Conservation (phyloP, 225 moss, liverwort and hornwort genomes). For the Climacium dendroides region DNA sequence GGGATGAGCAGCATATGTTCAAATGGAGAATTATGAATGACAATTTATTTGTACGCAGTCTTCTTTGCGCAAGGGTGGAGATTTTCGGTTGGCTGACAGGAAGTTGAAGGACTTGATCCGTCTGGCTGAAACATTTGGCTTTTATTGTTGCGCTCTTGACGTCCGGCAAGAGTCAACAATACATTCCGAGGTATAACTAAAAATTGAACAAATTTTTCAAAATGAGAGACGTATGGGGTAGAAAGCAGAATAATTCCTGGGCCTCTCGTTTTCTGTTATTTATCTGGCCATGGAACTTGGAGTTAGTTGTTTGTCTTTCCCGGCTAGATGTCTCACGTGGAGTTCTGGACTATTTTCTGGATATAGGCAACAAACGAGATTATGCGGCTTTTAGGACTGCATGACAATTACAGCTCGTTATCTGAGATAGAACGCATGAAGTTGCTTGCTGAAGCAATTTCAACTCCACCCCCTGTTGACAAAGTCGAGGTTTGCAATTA, state of each 20-base stretch:
- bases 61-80: conserved; percentile 68
- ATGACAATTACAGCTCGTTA: conserved; percentile 58
- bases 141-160: conserved; percentile 79
- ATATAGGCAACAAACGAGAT: conserved; percentile 79
- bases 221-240: not conserved
- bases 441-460: conserved; percentile 50
- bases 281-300: not conserved
- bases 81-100: conserved; percentile 77
- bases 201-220: not conserved
- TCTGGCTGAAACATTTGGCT: conserved; percentile 88
- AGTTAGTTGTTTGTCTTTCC: not conserved
- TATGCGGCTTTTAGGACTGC: conserved; percentile 61
- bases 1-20: not conserved
- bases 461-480: conserved; percentile 63
- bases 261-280: not conserved
- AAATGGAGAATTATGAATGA: not conserved
- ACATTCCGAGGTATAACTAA: conserved; percentile 53
- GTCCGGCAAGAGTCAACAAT: conserved; percentile 93
- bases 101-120: conserved; percentile 92
- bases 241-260: not conserved
- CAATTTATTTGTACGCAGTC: conserved; percentile 26
- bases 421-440: conserved; percentile 58
- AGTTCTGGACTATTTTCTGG: not conserved
- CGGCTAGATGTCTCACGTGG: not conserved
- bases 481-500: conserved; percentile 43